Base-by-base conservation (phyloP, 169 alveolate genomes). In the Plasmodium vinckei region DNA sequence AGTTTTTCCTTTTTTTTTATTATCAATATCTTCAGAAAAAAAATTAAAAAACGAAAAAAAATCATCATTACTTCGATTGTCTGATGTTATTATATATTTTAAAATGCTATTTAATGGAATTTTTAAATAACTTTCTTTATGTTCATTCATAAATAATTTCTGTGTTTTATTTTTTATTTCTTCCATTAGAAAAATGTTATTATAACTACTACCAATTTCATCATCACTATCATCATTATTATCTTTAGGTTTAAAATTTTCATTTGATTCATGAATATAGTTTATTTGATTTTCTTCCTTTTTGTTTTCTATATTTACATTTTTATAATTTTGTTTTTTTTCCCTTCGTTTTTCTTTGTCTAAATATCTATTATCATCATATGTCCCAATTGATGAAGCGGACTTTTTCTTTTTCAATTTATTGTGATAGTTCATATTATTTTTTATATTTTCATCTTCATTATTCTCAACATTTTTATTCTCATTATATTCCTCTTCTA, bases 41-140 rank as follows among this genome's bases (percentile, higher is more conserved):
- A 67, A 67, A n/a, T 82, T 61, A 67, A 82, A 82, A 65, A 82
- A 82, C 15, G 90, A 82, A 13, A 82, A 39, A 70, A 67, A 82
- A 25, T 5, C 59, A 10, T 27, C 23, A 23, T 67, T 19, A 33
- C 7, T 33, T 23, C 39, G 53, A 27, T 67, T 68, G 27, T 67
- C 68, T 59, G 82, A 23, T 33, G 39, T 67, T 56, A 82, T 60
- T 46, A 82, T 82, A 65, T 82, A 82, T 49, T 68, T 82, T 67
- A 82, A 53, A 39, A 82, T 39, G 21, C 15, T 82, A 23, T 53
- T 82, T 82, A 82, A 59, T 13, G 90, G 90, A 27, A 82, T 82
- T 46, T 67, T 82, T 49, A 82, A 82, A 65, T 67, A 67, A 49
- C 90, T 82, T 15, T 82, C 82, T 6, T 67, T 82, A 17, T 72